Percentiles rank a stretch among this genome's conserved stretches.
phyloP scores from a whole-genome alignment of 2,329 filamentous ascomycete genomes.

The Exserohilum rostratum region DNA sequence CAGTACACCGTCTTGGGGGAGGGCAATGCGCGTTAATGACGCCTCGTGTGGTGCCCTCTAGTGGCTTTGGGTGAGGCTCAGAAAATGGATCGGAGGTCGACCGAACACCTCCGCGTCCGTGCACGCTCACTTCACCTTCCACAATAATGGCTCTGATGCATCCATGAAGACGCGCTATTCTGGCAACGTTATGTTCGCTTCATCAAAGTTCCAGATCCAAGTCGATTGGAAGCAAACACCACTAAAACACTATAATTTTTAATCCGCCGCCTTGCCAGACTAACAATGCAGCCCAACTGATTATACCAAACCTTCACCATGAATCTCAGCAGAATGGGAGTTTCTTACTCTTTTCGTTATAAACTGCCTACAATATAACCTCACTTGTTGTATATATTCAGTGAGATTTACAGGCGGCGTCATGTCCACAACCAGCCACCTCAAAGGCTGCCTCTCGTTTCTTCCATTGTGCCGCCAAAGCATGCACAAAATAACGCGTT shows the following conservation, averaged over 20 bases:
- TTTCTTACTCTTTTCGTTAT: too few relatives aligned
- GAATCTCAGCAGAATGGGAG: too few relatives aligned
- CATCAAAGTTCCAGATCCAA: background rate
- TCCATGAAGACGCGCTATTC: background rate
- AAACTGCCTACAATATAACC: too few relatives aligned
- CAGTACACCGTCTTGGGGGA: background rate
- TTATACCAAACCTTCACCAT: too few relatives aligned
- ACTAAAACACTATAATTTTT: too few relatives aligned
- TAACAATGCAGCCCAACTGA: too few relatives aligned
- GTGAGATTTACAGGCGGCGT: too few relatives aligned
- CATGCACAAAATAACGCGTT: background rate
- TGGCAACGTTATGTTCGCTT: background rate
- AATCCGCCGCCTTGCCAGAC: too few relatives aligned
- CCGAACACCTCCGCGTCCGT: conserved; percentile 15
- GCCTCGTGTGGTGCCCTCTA: conserved; percentile 1
- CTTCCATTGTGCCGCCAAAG: background rate
- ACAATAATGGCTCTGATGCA: background rate
- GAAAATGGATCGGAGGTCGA: conserved; percentile 25
- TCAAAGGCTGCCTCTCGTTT: too few relatives aligned
- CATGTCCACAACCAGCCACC: too few relatives aligned
- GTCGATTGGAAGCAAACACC: too few relatives aligned
- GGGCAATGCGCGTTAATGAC: conserved; percentile 4
- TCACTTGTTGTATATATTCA: too few relatives aligned
- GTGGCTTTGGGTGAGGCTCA: conserved; percentile 13
- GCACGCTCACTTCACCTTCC: conserved; percentile 3